Evolutionary conservation across 2,329 filamentous ascomycete genomes (phyloP).

Genomic region (Aureobasidium mangrovei): DNA sequence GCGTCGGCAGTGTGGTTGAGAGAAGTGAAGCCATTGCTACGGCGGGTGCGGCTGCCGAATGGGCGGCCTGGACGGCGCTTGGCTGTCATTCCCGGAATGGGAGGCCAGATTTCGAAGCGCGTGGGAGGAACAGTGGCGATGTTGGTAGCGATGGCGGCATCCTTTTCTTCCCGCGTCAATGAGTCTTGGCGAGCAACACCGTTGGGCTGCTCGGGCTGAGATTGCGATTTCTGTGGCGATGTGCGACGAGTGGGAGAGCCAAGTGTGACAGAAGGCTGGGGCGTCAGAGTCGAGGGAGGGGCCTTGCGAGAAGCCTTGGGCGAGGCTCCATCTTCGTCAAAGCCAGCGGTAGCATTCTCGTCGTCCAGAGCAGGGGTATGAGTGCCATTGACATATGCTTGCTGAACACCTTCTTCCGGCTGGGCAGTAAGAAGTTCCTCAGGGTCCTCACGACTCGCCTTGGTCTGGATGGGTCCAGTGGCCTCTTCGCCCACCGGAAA

Average conservation of each 20-base stretch:
- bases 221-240: constrained; percentile 22
- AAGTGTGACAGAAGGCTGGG: constrained; percentile 21
- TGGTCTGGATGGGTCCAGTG: constrained; percentile 55
- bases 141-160: not conserved
- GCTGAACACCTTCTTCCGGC: constrained; percentile 38
- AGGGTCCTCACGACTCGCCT: constrained; percentile 77
- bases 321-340: not conserved
- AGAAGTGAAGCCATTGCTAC: constrained; percentile 22
- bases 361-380: constrained; percentile 3
- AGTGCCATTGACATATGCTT: constrained; percentile 18
- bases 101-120: constrained; percentile 72
- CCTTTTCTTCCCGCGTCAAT: not conserved
- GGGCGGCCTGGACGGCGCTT: constrained; percentile 26
- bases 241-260: constrained; percentile 22
- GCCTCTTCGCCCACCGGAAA: constrained; percentile 31
- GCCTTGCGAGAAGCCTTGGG: constrained; percentile 11
- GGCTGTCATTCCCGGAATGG: constrained; percentile 43
- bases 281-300: constrained; percentile 19
- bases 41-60: constrained; percentile 21
- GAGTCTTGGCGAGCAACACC: constrained; percentile 13
- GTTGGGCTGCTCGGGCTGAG: constrained; percentile 21
- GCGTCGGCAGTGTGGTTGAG: not conserved
- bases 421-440: constrained; percentile 33
- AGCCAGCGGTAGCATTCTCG: not conserved
- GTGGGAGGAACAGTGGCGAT: constrained; percentile 49